Percentiles rank a stretch among this genome's conserved stretches.
These are phyloP conservation scores for Myriosclerotinia scirpicola DNA, from an alignment of 2,329 filamentous ascomycete genomes.

Conservation along the genomic window DNA sequence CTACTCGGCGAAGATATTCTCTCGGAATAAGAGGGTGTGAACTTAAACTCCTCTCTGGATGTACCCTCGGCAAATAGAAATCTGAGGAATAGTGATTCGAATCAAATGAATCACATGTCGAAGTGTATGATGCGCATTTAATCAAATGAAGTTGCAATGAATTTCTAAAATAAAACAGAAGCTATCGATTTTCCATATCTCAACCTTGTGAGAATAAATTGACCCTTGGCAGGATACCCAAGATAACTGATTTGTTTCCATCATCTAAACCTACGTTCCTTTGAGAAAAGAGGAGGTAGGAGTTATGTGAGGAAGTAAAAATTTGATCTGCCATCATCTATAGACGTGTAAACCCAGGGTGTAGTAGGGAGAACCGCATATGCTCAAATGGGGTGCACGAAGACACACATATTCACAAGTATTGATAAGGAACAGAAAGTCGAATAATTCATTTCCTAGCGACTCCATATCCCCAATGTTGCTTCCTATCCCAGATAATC, in stretches of 20 bases:
- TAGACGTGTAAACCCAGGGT: conserved; percentile 41
- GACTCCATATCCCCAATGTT: conserved; percentile 3
- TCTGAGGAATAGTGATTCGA: not conserved
- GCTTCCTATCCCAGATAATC: not conserved
- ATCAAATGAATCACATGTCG: not conserved
- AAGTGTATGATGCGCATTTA: not conserved
- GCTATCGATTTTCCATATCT: not conserved
- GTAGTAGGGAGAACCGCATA: conserved; percentile 40
- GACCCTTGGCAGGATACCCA: not conserved
- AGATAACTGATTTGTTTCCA: conserved; percentile 15
- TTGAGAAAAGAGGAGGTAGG: conserved; percentile 29
- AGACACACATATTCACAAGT: conserved; percentile 15
- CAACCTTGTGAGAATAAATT: conserved; percentile 4
- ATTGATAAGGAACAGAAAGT: conserved; percentile 15
- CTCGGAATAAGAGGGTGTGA: not conserved
- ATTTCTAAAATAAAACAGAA: not conserved
- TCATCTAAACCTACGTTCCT: conserved; percentile 34
- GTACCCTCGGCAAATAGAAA: not conserved
- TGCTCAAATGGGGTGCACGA: conserved; percentile 40
- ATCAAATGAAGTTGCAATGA: not conserved
- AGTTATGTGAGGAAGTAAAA: conserved; percentile 34
- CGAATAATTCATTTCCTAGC: conserved; percentile 22
- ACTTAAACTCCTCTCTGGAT: not conserved
- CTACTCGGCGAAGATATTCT: not conserved
- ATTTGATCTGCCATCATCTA: conserved; percentile 41